Evolutionary conservation across 2,329 filamentous ascomycete species (phyloP).

Genomic region (Chalara sp.): DNA sequence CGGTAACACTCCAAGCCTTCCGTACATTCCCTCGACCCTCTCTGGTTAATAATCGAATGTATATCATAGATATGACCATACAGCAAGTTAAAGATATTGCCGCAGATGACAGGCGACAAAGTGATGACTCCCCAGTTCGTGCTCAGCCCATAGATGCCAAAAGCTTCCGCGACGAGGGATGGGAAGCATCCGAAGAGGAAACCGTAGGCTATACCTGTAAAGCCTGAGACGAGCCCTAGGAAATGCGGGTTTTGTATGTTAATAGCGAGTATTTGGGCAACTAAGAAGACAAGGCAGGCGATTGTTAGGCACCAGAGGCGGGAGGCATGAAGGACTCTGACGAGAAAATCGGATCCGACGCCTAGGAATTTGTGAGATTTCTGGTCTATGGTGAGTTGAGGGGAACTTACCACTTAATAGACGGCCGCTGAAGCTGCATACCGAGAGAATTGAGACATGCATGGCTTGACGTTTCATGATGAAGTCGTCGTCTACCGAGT

Average conservation of each 20-base stretch:
- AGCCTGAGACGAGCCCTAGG: constrained; percentile 70
- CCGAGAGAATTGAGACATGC: constrained; percentile 90
- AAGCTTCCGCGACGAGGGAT: constrained; percentile 80
- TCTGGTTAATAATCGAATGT: constrained; percentile 62
- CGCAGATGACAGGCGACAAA: constrained; percentile 76
- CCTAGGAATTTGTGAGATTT: constrained; percentile 38
- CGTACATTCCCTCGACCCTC: constrained; percentile 67
- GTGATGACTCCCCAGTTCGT: constrained; percentile 98
- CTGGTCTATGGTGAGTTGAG: neutral
- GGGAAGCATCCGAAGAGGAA: constrained; percentile 93
- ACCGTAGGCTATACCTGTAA: constrained; percentile 86
- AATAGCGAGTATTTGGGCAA: constrained; percentile 72
- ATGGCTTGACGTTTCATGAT: constrained; percentile 78
- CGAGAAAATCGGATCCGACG: constrained; percentile 84
- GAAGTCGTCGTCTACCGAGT: constrained; percentile 62
- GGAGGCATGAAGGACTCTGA: constrained; percentile 71
- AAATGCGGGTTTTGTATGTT: constrained; percentile 69
- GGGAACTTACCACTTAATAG: constrained; percentile 61
- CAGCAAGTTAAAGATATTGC: constrained; percentile 87
- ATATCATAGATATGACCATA: constrained; percentile 80
- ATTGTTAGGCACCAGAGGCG: constrained; percentile 87
- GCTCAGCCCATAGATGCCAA: constrained; percentile 80
- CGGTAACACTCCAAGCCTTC: constrained; percentile 78
- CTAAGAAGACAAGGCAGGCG: constrained; percentile 69
- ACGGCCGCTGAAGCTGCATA: constrained; percentile 79